Conservation (phyloP, 2,329 filamentous ascomycete genomes). For the Penicillium sp. region DNA sequence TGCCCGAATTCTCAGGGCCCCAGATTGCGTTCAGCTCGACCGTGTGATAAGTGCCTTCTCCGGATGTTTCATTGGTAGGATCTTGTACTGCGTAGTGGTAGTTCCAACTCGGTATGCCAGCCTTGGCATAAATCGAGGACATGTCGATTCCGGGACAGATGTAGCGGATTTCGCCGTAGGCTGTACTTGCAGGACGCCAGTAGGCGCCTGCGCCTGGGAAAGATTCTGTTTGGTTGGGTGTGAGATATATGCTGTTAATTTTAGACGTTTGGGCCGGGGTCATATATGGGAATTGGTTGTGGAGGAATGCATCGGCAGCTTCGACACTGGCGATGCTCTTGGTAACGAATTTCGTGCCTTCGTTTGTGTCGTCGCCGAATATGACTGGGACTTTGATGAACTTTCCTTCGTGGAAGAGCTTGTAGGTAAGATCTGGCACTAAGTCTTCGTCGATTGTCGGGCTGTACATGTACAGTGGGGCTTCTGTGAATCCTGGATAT, state of each 20-base stretch:
- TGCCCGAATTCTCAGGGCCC: slow-evolving; percentile 59
- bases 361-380: slow-evolving; percentile 64
- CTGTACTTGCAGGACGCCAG: slow-evolving; percentile 61
- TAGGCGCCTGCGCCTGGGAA: slow-evolving; percentile 56
- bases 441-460: slow-evolving; percentile 55
- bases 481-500: slow-evolving; percentile 45
- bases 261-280: slow-evolving; percentile 51
- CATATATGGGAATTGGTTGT: slow-evolving; percentile 60
- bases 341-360: slow-evolving; percentile 65
- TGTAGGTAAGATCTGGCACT: slow-evolving; percentile 53
- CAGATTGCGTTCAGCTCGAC: slow-evolving; percentile 69
- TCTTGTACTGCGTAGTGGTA: slow-evolving; percentile 73
- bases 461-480: slow-evolving; percentile 55
- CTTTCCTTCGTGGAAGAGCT: slow-evolving; percentile 50
- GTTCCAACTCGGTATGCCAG: slow-evolving; percentile 56
- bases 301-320: slow-evolving; percentile 58
- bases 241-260: slow-evolving; percentile 61
- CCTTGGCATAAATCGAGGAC: slow-evolving; percentile 44
- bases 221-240: slow-evolving; percentile 42
- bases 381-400: slow-evolving; percentile 58
- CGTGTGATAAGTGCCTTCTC: slow-evolving; percentile 67
- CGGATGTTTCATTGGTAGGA: slow-evolving; percentile 52
- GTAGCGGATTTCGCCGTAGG: slow-evolving; percentile 67
- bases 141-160: slow-evolving; percentile 64
- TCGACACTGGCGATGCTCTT: slow-evolving; percentile 48